Conservation (phyloP, 2,329 filamentous ascomycete species). For the Ophiostoma piceae region DNA sequence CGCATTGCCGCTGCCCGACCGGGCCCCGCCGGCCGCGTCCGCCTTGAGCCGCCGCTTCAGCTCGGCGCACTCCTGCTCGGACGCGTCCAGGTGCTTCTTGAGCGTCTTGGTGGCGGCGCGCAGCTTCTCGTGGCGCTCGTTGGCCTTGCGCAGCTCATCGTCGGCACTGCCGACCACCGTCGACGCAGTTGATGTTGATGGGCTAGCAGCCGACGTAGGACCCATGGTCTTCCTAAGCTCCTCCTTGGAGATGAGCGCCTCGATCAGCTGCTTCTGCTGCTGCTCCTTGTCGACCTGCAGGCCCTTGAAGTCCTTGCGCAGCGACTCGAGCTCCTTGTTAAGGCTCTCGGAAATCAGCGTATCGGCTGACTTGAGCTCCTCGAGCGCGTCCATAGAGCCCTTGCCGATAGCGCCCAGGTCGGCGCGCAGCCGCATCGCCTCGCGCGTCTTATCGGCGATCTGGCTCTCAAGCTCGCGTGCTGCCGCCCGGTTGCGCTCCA, state of each 20-base stretch:
- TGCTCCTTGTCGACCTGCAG: slow-evolving; percentile 50
- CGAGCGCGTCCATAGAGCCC: slow-evolving; percentile 50
- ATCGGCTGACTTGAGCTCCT: slow-evolving; percentile 56
- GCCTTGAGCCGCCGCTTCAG: slow-evolving; percentile 52
- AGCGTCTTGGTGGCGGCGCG: slow-evolving; percentile 50
- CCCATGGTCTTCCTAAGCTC: slow-evolving; percentile 49
- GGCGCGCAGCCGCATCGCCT: slow-evolving; percentile 48
- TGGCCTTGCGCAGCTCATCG: slow-evolving; percentile 37
- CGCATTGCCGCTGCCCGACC: slow-evolving; percentile 40
- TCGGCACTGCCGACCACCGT: slow-evolving; percentile 31
- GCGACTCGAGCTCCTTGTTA: slow-evolving; percentile 51
- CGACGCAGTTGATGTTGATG: neutral
- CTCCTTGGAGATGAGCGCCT: slow-evolving; percentile 56
- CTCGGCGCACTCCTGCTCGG: slow-evolving; percentile 53
- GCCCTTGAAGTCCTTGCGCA: slow-evolving; percentile 48
- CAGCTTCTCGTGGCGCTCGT: slow-evolving; percentile 55
- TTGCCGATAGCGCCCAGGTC: slow-evolving; percentile 52
- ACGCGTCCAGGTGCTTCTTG: slow-evolving; percentile 57
- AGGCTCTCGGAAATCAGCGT: slow-evolving; percentile 55
- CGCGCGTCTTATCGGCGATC: slow-evolving; percentile 50
- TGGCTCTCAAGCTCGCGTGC: slow-evolving; percentile 45
- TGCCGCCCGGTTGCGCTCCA: slow-evolving; percentile 43
- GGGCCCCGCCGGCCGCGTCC: slow-evolving; percentile 45
- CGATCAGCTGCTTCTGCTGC: slow-evolving; percentile 55
- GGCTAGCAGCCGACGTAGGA: neutral